Evolutionary conservation across 768 basidiomycete genomes (phyloP), one percentile per base, ranked within the genome.

Genomic region (Amanita jacksonii): DNA sequence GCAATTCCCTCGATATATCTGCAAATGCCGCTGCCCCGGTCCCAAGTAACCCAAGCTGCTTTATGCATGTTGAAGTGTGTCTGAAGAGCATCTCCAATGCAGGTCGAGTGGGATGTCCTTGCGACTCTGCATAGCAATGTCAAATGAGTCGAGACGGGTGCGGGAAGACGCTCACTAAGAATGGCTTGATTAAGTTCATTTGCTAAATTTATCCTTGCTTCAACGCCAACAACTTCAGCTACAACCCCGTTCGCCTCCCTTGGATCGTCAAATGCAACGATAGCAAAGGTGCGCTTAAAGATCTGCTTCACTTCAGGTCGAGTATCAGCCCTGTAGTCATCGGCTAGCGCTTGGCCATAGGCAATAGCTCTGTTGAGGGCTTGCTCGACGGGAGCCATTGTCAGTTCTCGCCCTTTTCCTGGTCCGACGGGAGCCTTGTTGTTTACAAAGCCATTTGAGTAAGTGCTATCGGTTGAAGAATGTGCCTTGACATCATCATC

Each of bases 181-280:
- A 93, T 88, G 31, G 80, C 85, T 58, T 79, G 72, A 53, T 92
- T 91, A 30, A 91, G 59, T 62, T 88, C 85, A 47, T 76, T 79
- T 22, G 84, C 82, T 44, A 91, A 69, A 27, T 68, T 59, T 42
- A 75, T 67, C 47, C 85, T 69, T 23, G 84, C 77, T 33, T 73
- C 75, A 47, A 79, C 73, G 31, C 86, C 79, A 7, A 77, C 85
- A 16, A 86, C 72, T 49, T 76, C 77, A 15, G 79, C 74, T 12
- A 77, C 74, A 24, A 76, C 70, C 9, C 81, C 81, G 3, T 76
- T 77, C 5, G 74, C 80, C 45, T 73, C 74, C 47, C 76, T 60
- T 16, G 86, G 87, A 57, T 87, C 79, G 33, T 81, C 75, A 57
- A 79, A 91, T 28, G 87, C 85, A 47, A 91, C 74, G 45, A 91